phyloP scores from a whole-genome alignment of 768 basidiomycete species.

The Podaxis mareebaensis region DNA sequence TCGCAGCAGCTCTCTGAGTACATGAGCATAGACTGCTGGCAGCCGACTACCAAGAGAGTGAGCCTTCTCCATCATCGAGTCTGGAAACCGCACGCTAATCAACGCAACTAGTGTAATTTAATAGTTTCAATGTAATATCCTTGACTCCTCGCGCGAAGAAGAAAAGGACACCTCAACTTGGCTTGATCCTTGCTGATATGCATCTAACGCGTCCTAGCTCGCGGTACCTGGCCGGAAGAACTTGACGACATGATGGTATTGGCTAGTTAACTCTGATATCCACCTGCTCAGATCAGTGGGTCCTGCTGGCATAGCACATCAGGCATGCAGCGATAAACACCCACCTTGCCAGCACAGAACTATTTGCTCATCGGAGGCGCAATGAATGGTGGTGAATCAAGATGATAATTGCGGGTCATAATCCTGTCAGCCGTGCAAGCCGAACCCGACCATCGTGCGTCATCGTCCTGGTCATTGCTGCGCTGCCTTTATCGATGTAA shows the following conservation, averaged over 20 bases:
- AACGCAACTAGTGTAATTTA: slow-evolving; percentile 12
- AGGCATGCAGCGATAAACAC: not conserved
- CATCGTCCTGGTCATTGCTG: no score
- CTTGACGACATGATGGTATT: not conserved
- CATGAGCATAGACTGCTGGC: slow-evolving; percentile 47
- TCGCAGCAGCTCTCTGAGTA: not conserved
- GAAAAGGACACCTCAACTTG: not conserved
- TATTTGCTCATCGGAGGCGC: no score
- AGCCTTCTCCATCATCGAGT: slow-evolving; percentile 13
- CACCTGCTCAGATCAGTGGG: not conserved
- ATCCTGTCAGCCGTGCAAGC: no score
- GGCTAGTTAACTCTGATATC: not conserved
- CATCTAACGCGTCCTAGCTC: not conserved
- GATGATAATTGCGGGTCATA: not conserved
- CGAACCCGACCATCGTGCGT: no score
- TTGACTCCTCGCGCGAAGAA: not conserved
- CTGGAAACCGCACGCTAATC: not conserved
- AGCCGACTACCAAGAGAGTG: slow-evolving; percentile 69
- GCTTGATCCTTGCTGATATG: not conserved
- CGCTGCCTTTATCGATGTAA: no score
- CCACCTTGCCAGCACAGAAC: no score
- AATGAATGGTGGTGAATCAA: not conserved
- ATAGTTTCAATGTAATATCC: slow-evolving; percentile 16
- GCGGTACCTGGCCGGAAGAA: not conserved
- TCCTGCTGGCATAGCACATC: not conserved